Conservation (phyloP, 495 filamentous ascomycete genomes). For the Cladorrhinum samala region DNA sequence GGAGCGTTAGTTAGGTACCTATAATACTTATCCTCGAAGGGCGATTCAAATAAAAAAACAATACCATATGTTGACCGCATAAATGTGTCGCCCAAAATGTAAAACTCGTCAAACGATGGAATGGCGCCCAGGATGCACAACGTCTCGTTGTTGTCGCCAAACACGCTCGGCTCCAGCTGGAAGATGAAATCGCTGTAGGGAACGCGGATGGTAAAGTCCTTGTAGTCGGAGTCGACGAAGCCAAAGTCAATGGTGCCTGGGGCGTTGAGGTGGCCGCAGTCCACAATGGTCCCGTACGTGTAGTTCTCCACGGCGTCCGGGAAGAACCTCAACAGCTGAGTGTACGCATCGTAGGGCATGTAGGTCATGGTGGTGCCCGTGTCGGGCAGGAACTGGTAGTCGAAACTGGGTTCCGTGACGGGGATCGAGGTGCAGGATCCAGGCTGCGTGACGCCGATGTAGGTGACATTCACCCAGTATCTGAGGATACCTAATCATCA, state of each 20-base stretch:
- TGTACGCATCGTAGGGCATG: slow-evolving; percentile 56
- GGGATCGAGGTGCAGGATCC: slow-evolving; percentile 33
- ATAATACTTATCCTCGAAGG: not conserved
- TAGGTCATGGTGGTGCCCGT: slow-evolving; percentile 78
- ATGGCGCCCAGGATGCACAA: slow-evolving; percentile 33
- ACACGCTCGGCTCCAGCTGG: slow-evolving; percentile 28
- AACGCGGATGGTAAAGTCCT: slow-evolving; percentile 57
- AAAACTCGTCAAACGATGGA: slow-evolving; percentile 24
- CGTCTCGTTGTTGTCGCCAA: slow-evolving; percentile 30
- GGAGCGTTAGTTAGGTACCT: not conserved
- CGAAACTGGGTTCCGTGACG: slow-evolving; percentile 34
- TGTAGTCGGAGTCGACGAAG: slow-evolving; percentile 62
- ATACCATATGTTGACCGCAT: slow-evolving; percentile 69
- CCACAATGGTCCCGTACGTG: slow-evolving; percentile 37
- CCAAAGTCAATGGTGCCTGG: slow-evolving; percentile 54
- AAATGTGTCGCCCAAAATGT: slow-evolving; percentile 72
- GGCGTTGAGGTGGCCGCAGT: slow-evolving; percentile 51
- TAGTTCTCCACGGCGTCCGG: slow-evolving; percentile 43
- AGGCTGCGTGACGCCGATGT: slow-evolving; percentile 41
- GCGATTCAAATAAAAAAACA: not conserved
- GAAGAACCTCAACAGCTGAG: slow-evolving; percentile 52
- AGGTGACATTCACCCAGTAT: slow-evolving; percentile 38
- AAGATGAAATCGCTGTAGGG: slow-evolving; percentile 66
- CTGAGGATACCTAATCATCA: slow-evolving; percentile 1
- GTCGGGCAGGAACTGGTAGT: slow-evolving; percentile 62